A percentile compares a stretch with the other conserved stretches of the same genome.
These are phyloP conservation scores for Aspergillus sojae DNA, from an alignment of 2,329 filamentous ascomycete genomes.

Conservation along the genomic window DNA sequence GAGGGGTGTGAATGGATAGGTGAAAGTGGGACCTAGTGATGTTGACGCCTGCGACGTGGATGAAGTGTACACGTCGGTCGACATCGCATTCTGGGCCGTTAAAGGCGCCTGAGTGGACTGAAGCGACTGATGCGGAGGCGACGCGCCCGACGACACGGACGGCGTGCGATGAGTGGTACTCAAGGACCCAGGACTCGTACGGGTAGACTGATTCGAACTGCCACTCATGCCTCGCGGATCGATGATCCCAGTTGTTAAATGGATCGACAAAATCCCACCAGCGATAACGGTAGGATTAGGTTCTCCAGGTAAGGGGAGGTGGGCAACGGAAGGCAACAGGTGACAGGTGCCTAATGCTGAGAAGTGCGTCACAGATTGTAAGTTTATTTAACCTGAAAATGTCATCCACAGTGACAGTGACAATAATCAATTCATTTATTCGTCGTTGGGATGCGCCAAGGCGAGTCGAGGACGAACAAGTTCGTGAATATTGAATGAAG, in stretches of 20 bases:
- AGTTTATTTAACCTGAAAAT: neutral
- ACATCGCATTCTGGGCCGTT: slow-evolving; percentile 46
- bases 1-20: slow-evolving; percentile 43
- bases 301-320: slow-evolving; percentile 19
- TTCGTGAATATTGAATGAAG: slow-evolving; percentile 11
- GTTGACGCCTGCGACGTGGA: slow-evolving; percentile 39
- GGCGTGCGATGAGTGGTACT: slow-evolving; percentile 43
- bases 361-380: neutral
- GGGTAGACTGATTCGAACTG: slow-evolving; percentile 45
- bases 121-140: slow-evolving; percentile 39
- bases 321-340: slow-evolving; percentile 15
- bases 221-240: slow-evolving; percentile 43
- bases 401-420: slow-evolving; percentile 12
- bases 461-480: slow-evolving; percentile 10
- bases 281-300: slow-evolving; percentile 18
- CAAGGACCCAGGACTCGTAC: slow-evolving; percentile 45
- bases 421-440: slow-evolving; percentile 11
- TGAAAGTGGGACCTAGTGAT: slow-evolving; percentile 38
- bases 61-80: slow-evolving; percentile 46
- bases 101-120: slow-evolving; percentile 37
- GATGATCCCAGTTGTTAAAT: slow-evolving; percentile 14
- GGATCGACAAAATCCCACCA: slow-evolving; percentile 19
- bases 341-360: slow-evolving; percentile 10
- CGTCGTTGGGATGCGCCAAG: slow-evolving; percentile 14
- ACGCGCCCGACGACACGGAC: slow-evolving; percentile 44